Conservation (phyloP, 129 eudicot genomes). For the Sambucus nigra region DNA sequence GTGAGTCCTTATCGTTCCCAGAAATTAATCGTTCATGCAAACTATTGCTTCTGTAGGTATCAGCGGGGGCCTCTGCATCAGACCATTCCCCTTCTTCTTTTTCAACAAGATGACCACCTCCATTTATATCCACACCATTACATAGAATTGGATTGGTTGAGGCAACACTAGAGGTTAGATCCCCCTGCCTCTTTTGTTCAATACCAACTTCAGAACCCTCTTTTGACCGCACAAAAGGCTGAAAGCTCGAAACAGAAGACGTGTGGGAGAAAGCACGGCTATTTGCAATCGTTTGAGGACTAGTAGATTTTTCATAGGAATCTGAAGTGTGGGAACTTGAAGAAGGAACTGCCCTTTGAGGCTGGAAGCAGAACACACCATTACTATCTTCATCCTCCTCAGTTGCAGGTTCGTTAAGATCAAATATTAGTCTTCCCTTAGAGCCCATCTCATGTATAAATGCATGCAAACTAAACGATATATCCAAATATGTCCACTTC, state of each 20-base stretch:
- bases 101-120: conserved; percentile 29
- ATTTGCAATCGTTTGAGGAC: conserved; percentile 47
- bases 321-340: conserved; percentile 41
- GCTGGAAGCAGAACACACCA: conserved; percentile 44
- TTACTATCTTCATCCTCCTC: conserved; percentile 53
- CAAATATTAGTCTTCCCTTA: conserved; percentile 61
- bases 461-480: conserved; percentile 28
- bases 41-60: conserved; percentile 14
- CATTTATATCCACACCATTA: conserved; percentile 17
- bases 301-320: conserved; percentile 30
- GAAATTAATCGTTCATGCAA: conserved; percentile 19
- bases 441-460: conserved; percentile 70
- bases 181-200: conserved; percentile 24
- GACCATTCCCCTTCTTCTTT: conserved; percentile 90
- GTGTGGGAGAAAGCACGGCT: conserved; percentile 83
- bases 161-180: conserved; percentile 8
- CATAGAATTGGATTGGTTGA: conserved; percentile 10
- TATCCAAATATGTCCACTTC: conserved; percentile 20
- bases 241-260: conserved; percentile 87
- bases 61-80: conserved; percentile 49
- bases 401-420: conserved; percentile 73
- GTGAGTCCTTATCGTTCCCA: conserved; percentile 22
- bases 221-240: conserved; percentile 67
- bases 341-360: conserved; percentile 64
- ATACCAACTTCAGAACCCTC: conserved; percentile 24